Evolutionary conservation across 2,329 filamentous ascomycete genomes (phyloP), one percentile per base, ranked within the genome.

Genomic region (Intubia oerlemansii): DNA sequence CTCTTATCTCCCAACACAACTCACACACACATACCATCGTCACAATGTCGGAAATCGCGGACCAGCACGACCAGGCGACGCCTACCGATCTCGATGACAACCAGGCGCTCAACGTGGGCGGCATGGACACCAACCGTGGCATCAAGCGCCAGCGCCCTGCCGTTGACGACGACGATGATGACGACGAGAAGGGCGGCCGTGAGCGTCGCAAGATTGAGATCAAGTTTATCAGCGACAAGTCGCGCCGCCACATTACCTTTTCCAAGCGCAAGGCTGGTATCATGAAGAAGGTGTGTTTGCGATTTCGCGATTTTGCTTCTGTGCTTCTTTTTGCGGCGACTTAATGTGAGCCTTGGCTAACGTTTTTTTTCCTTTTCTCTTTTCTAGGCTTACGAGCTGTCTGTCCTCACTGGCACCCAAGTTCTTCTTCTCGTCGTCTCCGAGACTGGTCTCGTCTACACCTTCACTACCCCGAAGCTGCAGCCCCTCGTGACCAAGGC

Each of bases 181-280:
- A 95, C 43, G 84, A 92, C 43, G 85, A 93, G 54, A 95, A 95
- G 70, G 81, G 81, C 38, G 82, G 82, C 48, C 84, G 88, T 54
- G 88, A 95, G 67, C 76, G 88, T 50, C 74, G 88, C 59, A 98
- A 98, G 76, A 98, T 98, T 46, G 88, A 98, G 57, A 98, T 98
- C 61, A 98, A 98, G 67, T 98, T 98, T 60, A 98, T 98, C 54
- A 85, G 84, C 56, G 88, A 98, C 59, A 98, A 98, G 64, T 95
- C 85, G 58, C 82, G 88, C 58, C 78, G 88, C 38, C 88, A 98
- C 62, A 98, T 95, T 51, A 95, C 88, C 46, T 95, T 98, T 54
- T 95, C 85, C 43, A 98, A 98, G 72, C 81, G 88, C 53, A 98
- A 98, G 64, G 88, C 88, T 32, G 88, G 88, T 44, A 95, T 98